These are phyloP conservation scores for Atractiella rhizophila DNA, from an alignment of 768 basidiomycete genomes.

Conservation along the genomic window DNA sequence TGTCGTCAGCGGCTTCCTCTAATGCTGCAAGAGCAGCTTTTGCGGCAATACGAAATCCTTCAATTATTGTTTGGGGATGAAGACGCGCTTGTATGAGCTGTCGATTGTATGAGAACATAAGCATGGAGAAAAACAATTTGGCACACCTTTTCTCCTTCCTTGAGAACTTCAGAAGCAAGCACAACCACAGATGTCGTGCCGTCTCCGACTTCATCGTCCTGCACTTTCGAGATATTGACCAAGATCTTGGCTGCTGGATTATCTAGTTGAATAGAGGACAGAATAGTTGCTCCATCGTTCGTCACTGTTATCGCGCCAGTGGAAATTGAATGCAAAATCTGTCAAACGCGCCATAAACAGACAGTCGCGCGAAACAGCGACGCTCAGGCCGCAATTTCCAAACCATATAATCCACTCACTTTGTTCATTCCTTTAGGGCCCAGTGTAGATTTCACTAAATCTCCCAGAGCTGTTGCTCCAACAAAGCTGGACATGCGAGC, in stretches of 20 bases:
- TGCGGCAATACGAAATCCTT: slow-evolving; percentile 84
- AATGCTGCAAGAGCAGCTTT: slow-evolving; percentile 58
- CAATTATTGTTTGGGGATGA: slow-evolving; percentile 92
- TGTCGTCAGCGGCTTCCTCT: slow-evolving; percentile 54
- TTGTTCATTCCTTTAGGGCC: slow-evolving; percentile 99
- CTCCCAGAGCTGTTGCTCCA: slow-evolving; percentile 85
- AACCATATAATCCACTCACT: slow-evolving; percentile 8
- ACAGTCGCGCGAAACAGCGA: neutral
- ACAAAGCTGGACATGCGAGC: slow-evolving; percentile 95
- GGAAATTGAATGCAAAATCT: no score
- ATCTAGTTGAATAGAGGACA: slow-evolving; percentile 90
- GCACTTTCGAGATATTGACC: slow-evolving; percentile 99
- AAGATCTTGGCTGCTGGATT: slow-evolving; percentile 98
- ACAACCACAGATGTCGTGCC: slow-evolving; percentile 33
- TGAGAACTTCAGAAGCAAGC: slow-evolving; percentile 61
- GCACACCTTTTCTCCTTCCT: slow-evolving; percentile 97
- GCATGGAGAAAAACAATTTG: no score
- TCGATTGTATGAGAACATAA: no score
- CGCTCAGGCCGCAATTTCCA: neutral
- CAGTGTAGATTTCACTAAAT: slow-evolving; percentile 92
- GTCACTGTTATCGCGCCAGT: slow-evolving; percentile 86
- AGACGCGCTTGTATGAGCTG: slow-evolving; percentile 70
- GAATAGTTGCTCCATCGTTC: slow-evolving; percentile 94
- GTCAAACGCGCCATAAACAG: slow-evolving; percentile 16
- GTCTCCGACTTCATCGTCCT: slow-evolving; percentile 96